Percentiles rank a stretch among this genome's conserved stretches.
Evolutionary conservation across 2,329 filamentous ascomycete species (phyloP).

Genomic region (Penicillium oxalicum): DNA sequence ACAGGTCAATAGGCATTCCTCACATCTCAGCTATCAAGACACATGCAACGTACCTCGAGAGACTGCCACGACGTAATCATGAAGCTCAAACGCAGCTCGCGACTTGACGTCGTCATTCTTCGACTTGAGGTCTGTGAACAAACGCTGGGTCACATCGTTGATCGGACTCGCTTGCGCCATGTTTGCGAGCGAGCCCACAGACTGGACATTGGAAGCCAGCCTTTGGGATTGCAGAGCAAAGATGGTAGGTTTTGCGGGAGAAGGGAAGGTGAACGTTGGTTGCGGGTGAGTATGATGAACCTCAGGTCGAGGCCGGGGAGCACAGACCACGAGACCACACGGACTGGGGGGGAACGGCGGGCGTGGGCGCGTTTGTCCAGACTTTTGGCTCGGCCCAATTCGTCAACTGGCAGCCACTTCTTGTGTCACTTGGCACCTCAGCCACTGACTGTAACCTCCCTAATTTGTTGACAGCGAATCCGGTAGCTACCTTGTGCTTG

Average conservation of each 20-base stretch:
- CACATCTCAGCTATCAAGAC: background rate
- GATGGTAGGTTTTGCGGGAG: constrained; percentile 16
- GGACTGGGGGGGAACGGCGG: background rate
- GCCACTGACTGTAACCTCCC: background rate
- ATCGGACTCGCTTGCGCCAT: constrained; percentile 45
- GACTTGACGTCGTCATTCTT: constrained; percentile 48
- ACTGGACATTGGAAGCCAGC: constrained; percentile 36
- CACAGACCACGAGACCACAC: constrained; percentile 18
- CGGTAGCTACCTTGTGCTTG: no score
- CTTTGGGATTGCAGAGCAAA: constrained; percentile 23
- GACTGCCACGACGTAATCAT: constrained; percentile 41
- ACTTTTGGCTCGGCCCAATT: background rate
- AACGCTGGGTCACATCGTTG: constrained; percentile 48
- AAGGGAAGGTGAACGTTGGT: constrained; percentile 17
- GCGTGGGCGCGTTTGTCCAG: background rate
- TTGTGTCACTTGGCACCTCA: background rate
- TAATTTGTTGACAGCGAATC: no score
- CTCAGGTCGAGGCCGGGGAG: constrained; percentile 19
- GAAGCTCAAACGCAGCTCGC: constrained; percentile 45
- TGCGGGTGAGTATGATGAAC: constrained; percentile 24
- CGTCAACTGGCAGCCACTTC: background rate
- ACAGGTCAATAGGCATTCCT: no score
- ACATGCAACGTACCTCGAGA: constrained; percentile 37
- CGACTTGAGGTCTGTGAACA: constrained; percentile 53
- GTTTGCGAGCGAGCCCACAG: constrained; percentile 32